phyloP scores from a whole-genome alignment of 2,329 filamentous ascomycete genomes.

The Fusarium tanahbumbuense region DNA sequence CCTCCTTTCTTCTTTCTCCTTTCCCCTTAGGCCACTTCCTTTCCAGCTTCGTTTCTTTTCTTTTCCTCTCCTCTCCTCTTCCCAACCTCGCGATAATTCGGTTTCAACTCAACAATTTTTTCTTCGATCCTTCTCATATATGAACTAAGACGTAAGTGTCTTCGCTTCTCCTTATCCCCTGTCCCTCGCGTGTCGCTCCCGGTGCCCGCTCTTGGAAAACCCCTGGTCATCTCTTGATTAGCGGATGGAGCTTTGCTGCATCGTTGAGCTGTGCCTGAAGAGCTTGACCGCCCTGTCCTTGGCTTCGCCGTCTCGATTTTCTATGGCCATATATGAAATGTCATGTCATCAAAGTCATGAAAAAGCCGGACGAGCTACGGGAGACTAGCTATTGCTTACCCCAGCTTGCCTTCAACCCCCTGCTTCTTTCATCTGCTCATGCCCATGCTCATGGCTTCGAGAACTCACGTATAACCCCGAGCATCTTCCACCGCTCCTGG shows the following conservation, averaged over 20 bases:
- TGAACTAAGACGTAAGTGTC: conserved; percentile 38
- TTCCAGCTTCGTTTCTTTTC: conserved; percentile 12
- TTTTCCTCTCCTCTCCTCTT: background rate
- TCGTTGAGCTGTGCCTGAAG: conserved; percentile 36
- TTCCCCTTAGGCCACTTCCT: background rate
- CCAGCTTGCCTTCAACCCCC: conserved; percentile 30
- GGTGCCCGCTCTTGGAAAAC: conserved; percentile 20
- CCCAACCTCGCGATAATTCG: conserved; percentile 23
- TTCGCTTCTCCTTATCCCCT: conserved; percentile 27
- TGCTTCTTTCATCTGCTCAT: conserved; percentile 41
- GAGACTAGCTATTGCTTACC: conserved; percentile 35
- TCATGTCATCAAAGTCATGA: conserved; percentile 18
- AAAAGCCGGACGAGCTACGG: conserved; percentile 1
- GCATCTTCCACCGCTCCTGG: conserved; percentile 37
- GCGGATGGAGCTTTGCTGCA: conserved; percentile 31
- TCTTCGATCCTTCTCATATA: conserved; percentile 19
- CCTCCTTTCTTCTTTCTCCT: conserved; percentile 7
- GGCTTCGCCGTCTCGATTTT: conserved; percentile 13
- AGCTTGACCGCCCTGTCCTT: conserved; percentile 38
- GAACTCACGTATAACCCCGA: conserved; percentile 16
- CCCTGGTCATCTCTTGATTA: conserved; percentile 38
- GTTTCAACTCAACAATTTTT: conserved; percentile 20
- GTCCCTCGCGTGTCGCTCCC: conserved; percentile 38
- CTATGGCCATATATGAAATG: background rate
- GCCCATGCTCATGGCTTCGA: conserved; percentile 25